Evolutionary conservation across 2,329 filamentous ascomycete species (phyloP), one percentile per base, ranked within the genome.

Genomic region (Berkeleyomyces rouxiae): DNA sequence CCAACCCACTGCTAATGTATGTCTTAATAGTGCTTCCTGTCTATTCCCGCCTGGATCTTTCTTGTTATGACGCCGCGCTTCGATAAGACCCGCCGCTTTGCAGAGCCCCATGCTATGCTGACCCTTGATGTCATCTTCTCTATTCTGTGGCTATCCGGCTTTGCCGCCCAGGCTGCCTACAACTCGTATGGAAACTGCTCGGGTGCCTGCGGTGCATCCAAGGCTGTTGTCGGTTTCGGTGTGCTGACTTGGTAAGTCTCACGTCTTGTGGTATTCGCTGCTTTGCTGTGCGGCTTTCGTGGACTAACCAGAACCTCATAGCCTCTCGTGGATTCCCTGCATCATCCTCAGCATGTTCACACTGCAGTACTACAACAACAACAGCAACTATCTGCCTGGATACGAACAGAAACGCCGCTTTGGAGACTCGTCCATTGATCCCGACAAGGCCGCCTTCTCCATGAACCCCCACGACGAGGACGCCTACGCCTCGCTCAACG

Each of bases 391-490:
- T 43, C 77, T 85, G 13, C 83, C 83, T 1, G 83, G 83, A 63
- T 84, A 84, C 70, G 81, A 82, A 68, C 75, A 75, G 67, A 74
- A 70, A 68, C 71, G 74, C 68, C 67, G 76, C 61, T 72, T 75
- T 59, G 70, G 70, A 65, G 70, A 70, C 65, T 72, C 71, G 66
- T 67, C 65, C 64, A 85, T 85, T 67, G 83, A 86, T 70, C 83
- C 83, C 0, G 83, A 86, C 71, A 85, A 85, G 75, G 82, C 83
- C 37, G 83, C 83, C 65, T 86, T 86, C 73, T 84, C 82, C 63
- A 84, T 83, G 72, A 81, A 81, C 11, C 81, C 82, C n/a, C 80
- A 83, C 69, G 82, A 83, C 67, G 83, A 86, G 66, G 83, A 85
- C 69, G 78, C 80, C 51, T 86, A 86, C 68, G 80, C 82, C 59